Evolutionary conservation across 2,329 filamentous ascomycete species (phyloP), one percentile per base, ranked within the genome.

Genomic region (Fusarium sp.): DNA sequence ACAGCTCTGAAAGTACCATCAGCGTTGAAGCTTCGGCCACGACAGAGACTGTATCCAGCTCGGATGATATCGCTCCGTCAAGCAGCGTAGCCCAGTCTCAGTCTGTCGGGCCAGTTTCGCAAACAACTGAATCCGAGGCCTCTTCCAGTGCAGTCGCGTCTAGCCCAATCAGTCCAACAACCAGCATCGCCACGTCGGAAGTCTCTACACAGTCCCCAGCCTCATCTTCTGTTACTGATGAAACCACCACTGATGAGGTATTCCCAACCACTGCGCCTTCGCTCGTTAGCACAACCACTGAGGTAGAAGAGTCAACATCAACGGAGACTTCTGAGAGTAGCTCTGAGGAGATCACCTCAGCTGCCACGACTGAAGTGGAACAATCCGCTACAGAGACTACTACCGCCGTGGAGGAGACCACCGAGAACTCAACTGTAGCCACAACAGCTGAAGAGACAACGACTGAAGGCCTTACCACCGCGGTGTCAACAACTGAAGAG

Each of bases 401-500:
- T 6, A 33, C 47, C 3, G 16, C 2, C 1, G 16, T 24, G 30
- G 30, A 30, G 28, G 9, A 6, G 7, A 30, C 28, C 28, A 30
- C 28, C 28, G 28, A 30, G 28, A 30, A 6, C n/a, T n/a, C n/a
- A n/a, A n/a, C n/a, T n/a, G n/a, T n/a, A 24, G 51, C 6, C 9
- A 8, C 11, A 22, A n/a, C 51, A 6, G 18, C 24, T 16, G 31
- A 26, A 18, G 14, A 18, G 18, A 42, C 39, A 24, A 31, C 45
- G 4, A 31, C 30, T 0, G 1, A 1, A 1, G 24, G 15, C 14
- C 1, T 16, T 7, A 35, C 33, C 3, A 35, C 33, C 7, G 33
- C 16, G 20, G 36, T 12, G 6, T 12, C 36, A 7, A 45, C 44
- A 30, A 22, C 18, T 2, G 31, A 5, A 36, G 31, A 20, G 13